phyloP scores from a whole-genome alignment of 768 basidiomycete genomes.

The Leucocoprinus leucothites region DNA sequence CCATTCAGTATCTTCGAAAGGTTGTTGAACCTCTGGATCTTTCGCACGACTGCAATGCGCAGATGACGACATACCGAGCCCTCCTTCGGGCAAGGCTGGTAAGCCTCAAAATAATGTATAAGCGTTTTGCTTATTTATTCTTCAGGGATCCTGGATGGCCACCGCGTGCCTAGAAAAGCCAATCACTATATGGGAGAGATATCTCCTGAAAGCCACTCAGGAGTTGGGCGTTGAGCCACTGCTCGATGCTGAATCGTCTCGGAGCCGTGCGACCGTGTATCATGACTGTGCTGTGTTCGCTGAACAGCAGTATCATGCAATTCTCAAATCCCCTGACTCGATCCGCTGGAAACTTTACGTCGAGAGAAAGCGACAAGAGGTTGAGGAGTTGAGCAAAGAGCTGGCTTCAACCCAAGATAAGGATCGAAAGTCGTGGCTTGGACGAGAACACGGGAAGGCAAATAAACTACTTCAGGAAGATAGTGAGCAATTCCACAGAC shows the following conservation, averaged over 20 bases:
- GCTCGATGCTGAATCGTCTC: constrained; percentile 3
- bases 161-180: constrained; percentile 84
- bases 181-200: constrained; percentile 60
- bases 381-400: constrained; percentile 47
- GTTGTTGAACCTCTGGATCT: constrained; percentile 18
- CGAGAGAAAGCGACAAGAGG: constrained; percentile 69
- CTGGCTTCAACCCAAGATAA: constrained; percentile 19
- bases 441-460: constrained; percentile 27
- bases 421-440: constrained; percentile 16
- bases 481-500: constrained; percentile 47
- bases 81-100: constrained; percentile 64
- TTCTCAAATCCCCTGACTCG: constrained; percentile 66
- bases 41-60: constrained; percentile 5
- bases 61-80: constrained; percentile 26
- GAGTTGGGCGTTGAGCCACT: constrained; percentile 21
- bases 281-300: constrained; percentile 87
- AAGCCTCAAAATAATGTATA: constrained; percentile 19
- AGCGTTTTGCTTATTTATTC: background rate
- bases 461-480: constrained; percentile 40
- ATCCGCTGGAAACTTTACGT: constrained; percentile 67
- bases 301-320: constrained; percentile 78
- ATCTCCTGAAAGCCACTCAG: constrained; percentile 63
- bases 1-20: constrained; percentile 67
- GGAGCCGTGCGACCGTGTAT: constrained; percentile 57
- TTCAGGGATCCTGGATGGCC: constrained; percentile 87